Evolutionary conservation across 441 rosid genomes (phyloP).

Genomic region (Capsella rubella): DNA sequence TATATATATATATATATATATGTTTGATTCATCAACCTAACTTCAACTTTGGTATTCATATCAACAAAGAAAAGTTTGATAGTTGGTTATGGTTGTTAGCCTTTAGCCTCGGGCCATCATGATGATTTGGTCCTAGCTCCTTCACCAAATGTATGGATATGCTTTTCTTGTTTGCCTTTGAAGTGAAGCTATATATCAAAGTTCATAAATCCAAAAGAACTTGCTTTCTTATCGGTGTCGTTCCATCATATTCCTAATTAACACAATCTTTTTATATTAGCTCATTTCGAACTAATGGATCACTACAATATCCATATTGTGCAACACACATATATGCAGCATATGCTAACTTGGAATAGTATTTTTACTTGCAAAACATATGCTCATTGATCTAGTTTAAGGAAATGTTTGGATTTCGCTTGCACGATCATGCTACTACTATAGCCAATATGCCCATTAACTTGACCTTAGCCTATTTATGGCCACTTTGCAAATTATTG

Average conservation of each 20-base stretch:
- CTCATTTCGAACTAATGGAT: not conserved
- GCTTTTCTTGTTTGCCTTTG: conserved; percentile 18
- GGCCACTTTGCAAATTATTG: too few species aligned
- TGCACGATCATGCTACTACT: too few species aligned
- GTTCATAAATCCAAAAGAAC: too few species aligned
- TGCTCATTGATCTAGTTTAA: too few species aligned
- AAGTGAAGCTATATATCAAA: conserved; percentile 19
- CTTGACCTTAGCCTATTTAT: too few species aligned
- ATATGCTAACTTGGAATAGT: too few species aligned
- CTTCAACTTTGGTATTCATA: not conserved
- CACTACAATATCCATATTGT: too few species aligned
- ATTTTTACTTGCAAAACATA: too few species aligned
- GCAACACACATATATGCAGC: too few species aligned
- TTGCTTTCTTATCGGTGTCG: too few species aligned
- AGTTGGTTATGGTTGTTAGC: conserved; percentile 36
- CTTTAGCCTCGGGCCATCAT: not conserved
- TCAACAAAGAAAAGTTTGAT: conserved; percentile 10
- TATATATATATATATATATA: not conserved
- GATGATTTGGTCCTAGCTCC: conserved; percentile 26
- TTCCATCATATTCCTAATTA: not conserved
- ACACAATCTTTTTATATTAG: not conserved
- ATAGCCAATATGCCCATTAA: too few species aligned
- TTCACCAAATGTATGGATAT: conserved; percentile 5
- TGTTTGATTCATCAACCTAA: conserved; percentile 2
- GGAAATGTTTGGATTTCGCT: too few species aligned